Evolutionary conservation across 106 monocot species (phyloP).

Genomic region (Platanthera zijinensis): DNA sequence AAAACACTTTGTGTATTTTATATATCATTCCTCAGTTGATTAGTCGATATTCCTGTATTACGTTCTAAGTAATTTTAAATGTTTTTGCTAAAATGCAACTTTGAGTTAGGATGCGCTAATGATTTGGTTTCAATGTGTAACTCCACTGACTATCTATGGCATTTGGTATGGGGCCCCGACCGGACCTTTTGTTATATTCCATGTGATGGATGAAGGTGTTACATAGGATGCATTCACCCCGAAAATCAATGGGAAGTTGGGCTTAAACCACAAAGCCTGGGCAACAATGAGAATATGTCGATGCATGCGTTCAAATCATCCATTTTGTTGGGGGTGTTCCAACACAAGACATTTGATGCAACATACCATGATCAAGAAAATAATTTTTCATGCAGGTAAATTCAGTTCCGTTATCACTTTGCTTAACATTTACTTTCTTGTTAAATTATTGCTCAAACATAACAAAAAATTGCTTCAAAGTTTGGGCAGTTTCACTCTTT

Average conservation of each 20-base stretch:
- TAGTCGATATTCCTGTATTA: no score
- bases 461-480: neutral
- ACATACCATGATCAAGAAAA: neutral
- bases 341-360: neutral
- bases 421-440: neutral
- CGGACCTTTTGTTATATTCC: no score
- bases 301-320: neutral
- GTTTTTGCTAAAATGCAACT: no score
- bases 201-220: no score
- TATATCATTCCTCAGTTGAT: no score
- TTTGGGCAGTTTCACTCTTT: neutral
- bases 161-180: no score
- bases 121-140: no score
- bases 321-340: conserved; percentile 1
- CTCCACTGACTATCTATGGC: no score
- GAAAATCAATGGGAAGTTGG: neutral
- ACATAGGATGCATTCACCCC: neutral
- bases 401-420: neutral
- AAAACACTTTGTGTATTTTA: no score
- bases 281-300: neutral
- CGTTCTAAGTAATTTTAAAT: no score
- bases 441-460: neutral
- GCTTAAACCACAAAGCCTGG: neutral
- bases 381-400: neutral
- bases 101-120: no score